phyloP scores from a whole-genome alignment of 1,139 yeast species.

The Kodamaea plutei region DNA sequence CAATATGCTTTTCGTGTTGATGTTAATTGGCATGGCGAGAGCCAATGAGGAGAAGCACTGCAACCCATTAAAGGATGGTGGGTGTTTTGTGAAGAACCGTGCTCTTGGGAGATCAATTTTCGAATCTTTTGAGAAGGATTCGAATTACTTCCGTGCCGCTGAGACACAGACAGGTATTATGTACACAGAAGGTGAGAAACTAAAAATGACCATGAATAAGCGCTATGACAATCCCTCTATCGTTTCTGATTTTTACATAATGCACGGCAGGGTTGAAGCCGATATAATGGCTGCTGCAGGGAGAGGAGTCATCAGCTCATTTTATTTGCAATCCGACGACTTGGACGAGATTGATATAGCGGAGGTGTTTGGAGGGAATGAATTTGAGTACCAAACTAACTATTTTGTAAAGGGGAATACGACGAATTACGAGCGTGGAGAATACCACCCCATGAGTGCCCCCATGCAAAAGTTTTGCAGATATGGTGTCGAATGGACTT shows the following conservation, averaged over 20 bases:
- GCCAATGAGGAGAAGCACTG: slow-evolving; percentile 15
- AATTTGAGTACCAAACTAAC: slow-evolving; percentile 35
- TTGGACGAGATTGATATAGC: slow-evolving; percentile 46
- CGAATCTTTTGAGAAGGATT: no score
- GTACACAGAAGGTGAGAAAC: slow-evolving; percentile 1
- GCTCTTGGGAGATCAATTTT: slow-evolving; percentile 18
- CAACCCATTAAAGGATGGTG: slow-evolving; percentile 21
- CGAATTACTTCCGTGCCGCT: no score
- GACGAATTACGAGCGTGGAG: slow-evolving; percentile 40
- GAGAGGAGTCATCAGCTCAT: slow-evolving; percentile 39
- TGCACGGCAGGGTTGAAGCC: slow-evolving; percentile 42
- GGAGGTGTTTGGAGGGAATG: slow-evolving; percentile 41
- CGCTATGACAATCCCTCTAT: slow-evolving; percentile 39
- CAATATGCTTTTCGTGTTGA: no score
- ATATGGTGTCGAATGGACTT: slow-evolving; percentile 40
- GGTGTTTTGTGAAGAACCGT: slow-evolving; percentile 21
- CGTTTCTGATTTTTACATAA: slow-evolving; percentile 32
- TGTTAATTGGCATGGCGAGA: no score
- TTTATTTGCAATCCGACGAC: slow-evolving; percentile 45
- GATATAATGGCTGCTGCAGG: slow-evolving; percentile 37
- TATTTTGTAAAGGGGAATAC: slow-evolving; percentile 44
- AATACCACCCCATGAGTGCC: slow-evolving; percentile 19
- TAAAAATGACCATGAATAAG: slow-evolving; percentile 19
- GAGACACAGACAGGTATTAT: no score
- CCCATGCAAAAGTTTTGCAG: slow-evolving; percentile 24